A percentile compares a stretch with the other conserved stretches of the same genome.
Evolutionary conservation across 148 eudicot species (phyloP).

Genomic region (Chenopodium suecicum): DNA sequence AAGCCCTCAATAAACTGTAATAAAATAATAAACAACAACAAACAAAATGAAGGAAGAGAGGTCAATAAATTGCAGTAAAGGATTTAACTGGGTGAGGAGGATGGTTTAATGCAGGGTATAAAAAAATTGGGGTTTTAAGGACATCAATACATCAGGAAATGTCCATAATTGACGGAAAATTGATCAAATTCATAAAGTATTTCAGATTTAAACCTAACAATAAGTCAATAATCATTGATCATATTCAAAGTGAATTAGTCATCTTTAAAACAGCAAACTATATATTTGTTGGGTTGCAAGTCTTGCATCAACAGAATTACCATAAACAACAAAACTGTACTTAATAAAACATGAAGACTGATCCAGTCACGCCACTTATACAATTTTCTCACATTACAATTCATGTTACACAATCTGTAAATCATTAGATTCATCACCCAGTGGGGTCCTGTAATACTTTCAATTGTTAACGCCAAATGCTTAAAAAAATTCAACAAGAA

Average conservation of each 20-base stretch:
- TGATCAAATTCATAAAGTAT: background rate
- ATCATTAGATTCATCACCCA: too few species aligned
- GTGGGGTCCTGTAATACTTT: background rate
- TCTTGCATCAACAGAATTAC: background rate
- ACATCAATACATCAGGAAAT: background rate
- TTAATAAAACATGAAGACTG: background rate
- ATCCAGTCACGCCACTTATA: background rate
- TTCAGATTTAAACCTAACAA: background rate
- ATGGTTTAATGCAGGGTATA: background rate
- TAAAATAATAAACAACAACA: background rate
- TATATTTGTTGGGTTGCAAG: too few species aligned
- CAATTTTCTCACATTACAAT: background rate
- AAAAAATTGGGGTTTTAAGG: background rate
- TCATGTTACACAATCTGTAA: too few species aligned
- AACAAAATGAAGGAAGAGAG: background rate
- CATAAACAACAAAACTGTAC: background rate
- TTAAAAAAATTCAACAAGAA: too few species aligned
- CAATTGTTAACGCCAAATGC: background rate
- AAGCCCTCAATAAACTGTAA: conserved; percentile 63
- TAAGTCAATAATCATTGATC: too few species aligned
- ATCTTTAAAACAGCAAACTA: too few species aligned
- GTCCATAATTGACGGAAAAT: background rate
- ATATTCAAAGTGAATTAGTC: too few species aligned
- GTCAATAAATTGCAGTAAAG: conserved; percentile 9
- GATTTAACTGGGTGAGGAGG: background rate